Evolutionary conservation across 305 asterid species (phyloP), one percentile per base, ranked within the genome.

Genomic region (Plantago coronopus): DNA sequence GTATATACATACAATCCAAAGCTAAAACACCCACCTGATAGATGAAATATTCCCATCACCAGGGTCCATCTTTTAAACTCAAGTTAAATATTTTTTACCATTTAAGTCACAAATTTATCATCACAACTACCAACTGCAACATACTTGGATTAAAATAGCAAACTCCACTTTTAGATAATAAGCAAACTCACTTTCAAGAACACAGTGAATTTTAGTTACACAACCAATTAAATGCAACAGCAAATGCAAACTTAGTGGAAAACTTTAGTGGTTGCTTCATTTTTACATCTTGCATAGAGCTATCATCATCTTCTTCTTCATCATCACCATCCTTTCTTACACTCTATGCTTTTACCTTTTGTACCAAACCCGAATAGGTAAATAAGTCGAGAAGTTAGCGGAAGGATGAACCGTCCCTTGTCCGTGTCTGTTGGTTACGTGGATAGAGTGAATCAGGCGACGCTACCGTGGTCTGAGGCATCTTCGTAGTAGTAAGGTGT

Each of bases 401-500:
- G 57, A 38, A 18, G 75, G 64, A 70, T 57, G 66, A 22, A 59
- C 17, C 44, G 7, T 48, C 13, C 23, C 0, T 23, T 17, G 38
- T 17, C 21, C 22, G 29, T 25, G 44, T 15, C 27, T 61, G 67
- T 45, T 27, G 60, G 7, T 51, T 48, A 37, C 34, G 38, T 48
- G 49, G 1, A 12, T n/a, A n/a, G n/a, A n/a, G n/a, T n/a, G n/a
- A n/a, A n/a, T 57, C 67, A 88, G 22, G 75, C 89, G 15, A 77
- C 72, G 57, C 91, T 84, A 51, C 95, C 93, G 0, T 80, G 88
- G 72, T 86, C 97, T 0, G 91, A 82, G 46, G 83, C 79, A 48
- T 85, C 94, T 70, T 91, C 94, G 16, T 81, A 74, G 73, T 85
- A 88, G 57, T 88, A 87, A 15, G 97, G 96, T 1, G 95, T 85